Evolutionary conservation across 768 basidiomycete genomes (phyloP).

Genomic region (Suillus alpinus): DNA sequence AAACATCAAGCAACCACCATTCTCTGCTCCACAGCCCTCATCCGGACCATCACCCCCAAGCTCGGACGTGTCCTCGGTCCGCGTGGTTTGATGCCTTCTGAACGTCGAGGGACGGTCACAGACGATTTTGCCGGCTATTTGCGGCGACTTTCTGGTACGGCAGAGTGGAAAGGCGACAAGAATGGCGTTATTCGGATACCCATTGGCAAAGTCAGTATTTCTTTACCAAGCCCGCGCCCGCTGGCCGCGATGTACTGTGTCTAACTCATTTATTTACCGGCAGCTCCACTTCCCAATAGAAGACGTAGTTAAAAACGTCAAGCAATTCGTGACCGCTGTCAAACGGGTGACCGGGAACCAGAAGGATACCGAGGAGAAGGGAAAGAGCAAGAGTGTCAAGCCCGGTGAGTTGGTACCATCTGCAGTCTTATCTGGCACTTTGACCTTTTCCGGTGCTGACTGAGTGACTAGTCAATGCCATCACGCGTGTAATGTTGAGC

Average conservation of each 20-base stretch:
- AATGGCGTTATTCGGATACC: constrained; percentile 80
- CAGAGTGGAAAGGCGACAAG: constrained; percentile 94
- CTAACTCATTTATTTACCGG: constrained; percentile 6
- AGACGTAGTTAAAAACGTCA: constrained; percentile 77
- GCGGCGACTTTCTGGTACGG: constrained; percentile 70
- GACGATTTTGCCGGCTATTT: constrained; percentile 85
- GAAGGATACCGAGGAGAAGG: constrained; percentile 44
- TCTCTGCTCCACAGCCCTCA: constrained; percentile 77
- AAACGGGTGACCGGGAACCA: constrained; percentile 73
- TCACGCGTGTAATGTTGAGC: constrained; percentile 81
- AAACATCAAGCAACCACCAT: constrained; percentile 78
- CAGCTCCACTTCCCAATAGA: constrained; percentile 73
- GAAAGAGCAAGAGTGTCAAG: constrained; percentile 39
- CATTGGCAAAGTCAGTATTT: constrained; percentile 63
- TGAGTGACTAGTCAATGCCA: constrained; percentile 57
- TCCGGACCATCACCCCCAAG: constrained; percentile 73
- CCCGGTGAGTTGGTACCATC: constrained; percentile 33
- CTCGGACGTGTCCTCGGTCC: constrained; percentile 83
- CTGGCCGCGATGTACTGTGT: background rate
- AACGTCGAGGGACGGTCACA: constrained; percentile 90
- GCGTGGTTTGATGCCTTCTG: constrained; percentile 93
- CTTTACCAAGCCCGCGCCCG: background rate
- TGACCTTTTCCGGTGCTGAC: constrained; percentile 1
- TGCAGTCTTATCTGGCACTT: background rate
- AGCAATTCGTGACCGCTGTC: constrained; percentile 70